Evolutionary conservation across 2,329 filamentous ascomycete species (phyloP).

Genomic region (Sphaerulina populicola): DNA sequence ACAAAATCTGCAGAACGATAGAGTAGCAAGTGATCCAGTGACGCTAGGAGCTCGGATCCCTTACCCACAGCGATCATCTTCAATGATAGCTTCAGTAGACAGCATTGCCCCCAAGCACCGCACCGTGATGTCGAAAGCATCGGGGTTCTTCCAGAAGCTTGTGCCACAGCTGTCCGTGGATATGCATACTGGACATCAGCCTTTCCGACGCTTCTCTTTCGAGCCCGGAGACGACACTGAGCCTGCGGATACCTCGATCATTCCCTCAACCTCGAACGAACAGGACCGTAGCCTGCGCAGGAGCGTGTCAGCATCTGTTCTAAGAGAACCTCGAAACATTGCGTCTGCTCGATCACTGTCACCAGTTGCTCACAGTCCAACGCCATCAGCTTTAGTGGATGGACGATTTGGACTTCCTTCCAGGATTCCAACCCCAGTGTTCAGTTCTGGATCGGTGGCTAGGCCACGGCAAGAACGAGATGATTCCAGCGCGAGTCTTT

Average conservation of each 20-base stretch:
- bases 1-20: neutral
- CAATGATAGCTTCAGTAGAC: constrained; percentile 6
- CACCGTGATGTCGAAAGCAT: constrained; percentile 27
- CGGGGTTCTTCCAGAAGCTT: constrained; percentile 27
- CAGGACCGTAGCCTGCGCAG: constrained; percentile 21
- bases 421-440: constrained; percentile 40
- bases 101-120: constrained; percentile 10
- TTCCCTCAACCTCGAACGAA: neutral
- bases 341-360: constrained; percentile 11
- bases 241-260: constrained; percentile 3
- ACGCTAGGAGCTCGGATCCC: neutral
- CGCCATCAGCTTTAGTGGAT: constrained; percentile 13
- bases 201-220: constrained; percentile 37
- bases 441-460: constrained; percentile 25
- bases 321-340: constrained; percentile 11
- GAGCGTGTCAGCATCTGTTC: constrained; percentile 21
- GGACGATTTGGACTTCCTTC: constrained; percentile 25
- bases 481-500: constrained; percentile 34
- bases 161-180: constrained; percentile 24
- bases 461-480: constrained; percentile 35
- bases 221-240: constrained; percentile 37
- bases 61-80: constrained; percentile 1
- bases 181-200: neutral
- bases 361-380: constrained; percentile 23
- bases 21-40: constrained; percentile 2